Percentiles rank a stretch among this genome's conserved stretches.
phyloP scores from a whole-genome alignment of 768 basidiomycete genomes.

The Tremella yokohamensis region DNA sequence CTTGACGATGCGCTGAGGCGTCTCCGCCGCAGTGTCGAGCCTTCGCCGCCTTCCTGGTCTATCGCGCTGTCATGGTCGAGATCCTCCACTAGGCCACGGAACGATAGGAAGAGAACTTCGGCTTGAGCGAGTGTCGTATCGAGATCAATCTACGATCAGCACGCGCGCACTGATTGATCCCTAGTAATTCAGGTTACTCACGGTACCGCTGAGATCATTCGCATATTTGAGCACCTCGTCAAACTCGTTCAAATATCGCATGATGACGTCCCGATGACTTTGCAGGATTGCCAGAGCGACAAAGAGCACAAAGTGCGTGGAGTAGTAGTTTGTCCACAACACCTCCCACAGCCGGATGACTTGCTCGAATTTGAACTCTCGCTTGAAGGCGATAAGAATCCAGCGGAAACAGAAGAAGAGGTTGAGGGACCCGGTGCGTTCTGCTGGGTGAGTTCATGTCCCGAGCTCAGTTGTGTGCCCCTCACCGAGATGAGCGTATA shows the following conservation, averaged over 20 bases:
- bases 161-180: not conserved
- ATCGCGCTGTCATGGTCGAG: constrained; percentile 58
- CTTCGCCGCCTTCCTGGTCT: constrained; percentile 1
- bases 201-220: constrained; percentile 45
- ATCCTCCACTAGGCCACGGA: constrained; percentile 80
- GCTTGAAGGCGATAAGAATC: constrained; percentile 78
- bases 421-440: constrained; percentile 84
- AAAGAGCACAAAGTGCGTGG: constrained; percentile 82
- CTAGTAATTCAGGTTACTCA: constrained; percentile 18
- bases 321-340: constrained; percentile 67
- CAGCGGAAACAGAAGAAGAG: constrained; percentile 98
- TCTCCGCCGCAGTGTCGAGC: not conserved
- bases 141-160: constrained; percentile 68
- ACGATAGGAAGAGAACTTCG: constrained; percentile 91
- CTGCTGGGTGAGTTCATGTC: constrained; percentile 50
- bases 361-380: constrained; percentile 90
- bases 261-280: constrained; percentile 89
- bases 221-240: constrained; percentile 58
- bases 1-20: constrained; percentile 2
- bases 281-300: constrained; percentile 90
- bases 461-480: not conserved
- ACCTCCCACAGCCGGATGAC: constrained; percentile 88
- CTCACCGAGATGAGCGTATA: constrained; percentile 83
- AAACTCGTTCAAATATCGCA: constrained; percentile 80
- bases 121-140: constrained; percentile 92